Evolutionary conservation across 768 basidiomycete species (phyloP).

Genomic region (Termitomyces sp.): DNA sequence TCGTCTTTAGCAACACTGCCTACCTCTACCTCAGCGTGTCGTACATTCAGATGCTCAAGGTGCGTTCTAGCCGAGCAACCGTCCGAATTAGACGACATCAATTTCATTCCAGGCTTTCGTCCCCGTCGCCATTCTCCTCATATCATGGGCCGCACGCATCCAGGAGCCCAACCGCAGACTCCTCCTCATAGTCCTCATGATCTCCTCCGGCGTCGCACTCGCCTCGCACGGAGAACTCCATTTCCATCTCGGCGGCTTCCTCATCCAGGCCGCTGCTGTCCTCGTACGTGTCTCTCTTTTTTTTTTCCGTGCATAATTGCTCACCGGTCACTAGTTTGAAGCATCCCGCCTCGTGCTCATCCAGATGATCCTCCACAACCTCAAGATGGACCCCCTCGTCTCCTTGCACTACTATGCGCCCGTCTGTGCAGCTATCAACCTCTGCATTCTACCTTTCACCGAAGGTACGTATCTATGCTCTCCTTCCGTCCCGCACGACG

Average conservation of each 20-base stretch:
- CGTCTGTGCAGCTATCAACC: constrained; percentile 89
- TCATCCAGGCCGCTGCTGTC: constrained; percentile 85
- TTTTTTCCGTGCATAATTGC: background rate
- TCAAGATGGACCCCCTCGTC: constrained; percentile 97
- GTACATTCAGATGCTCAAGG: constrained; percentile 96
- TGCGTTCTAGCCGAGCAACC: background rate
- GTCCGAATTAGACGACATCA: too few species aligned
- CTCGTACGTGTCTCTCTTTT: constrained; percentile 53
- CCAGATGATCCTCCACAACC: constrained; percentile 87
- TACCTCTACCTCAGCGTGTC: constrained; percentile 89
- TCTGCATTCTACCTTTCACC: constrained; percentile 83
- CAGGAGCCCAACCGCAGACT: constrained; percentile 84
- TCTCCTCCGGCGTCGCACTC: constrained; percentile 85
- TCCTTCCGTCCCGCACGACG: background rate
- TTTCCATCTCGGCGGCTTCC: constrained; percentile 85
- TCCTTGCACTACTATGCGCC: constrained; percentile 97
- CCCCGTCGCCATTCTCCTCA: constrained; percentile 86
- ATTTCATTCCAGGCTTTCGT: constrained; percentile 69
- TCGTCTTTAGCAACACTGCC: constrained; percentile 88
- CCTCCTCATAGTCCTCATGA: constrained; percentile 82
- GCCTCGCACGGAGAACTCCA: constrained; percentile 86
- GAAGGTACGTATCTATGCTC: constrained; percentile 51
- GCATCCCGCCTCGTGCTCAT: constrained; percentile 95
- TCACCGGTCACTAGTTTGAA: constrained; percentile 63
- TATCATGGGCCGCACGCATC: constrained; percentile 88